Evolutionary conservation across 164 flowering plant genomes (phyloP), one percentile per base, ranked within the genome.

Genomic region (Macadamia tetraphylla): DNA sequence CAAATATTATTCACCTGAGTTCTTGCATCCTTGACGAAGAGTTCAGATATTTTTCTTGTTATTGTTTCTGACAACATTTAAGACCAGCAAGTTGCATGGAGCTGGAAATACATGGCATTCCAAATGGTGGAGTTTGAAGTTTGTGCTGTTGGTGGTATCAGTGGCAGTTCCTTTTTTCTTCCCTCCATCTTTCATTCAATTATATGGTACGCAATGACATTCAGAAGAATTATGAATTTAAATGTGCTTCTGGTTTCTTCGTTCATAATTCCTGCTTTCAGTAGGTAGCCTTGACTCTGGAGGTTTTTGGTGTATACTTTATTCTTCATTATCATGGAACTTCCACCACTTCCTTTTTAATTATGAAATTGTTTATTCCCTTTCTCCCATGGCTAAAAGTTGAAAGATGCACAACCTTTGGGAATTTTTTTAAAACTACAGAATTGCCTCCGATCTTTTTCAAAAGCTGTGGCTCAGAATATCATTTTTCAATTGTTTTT

Each of bases 91-190:
- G 74, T 65, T 91, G 30, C 59, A 77, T 64, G 85, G 87, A 70
- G 76, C 70, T 71, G 80, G 88, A 62, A 86, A 80, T 68, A 30
- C 65, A n/a, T 91, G 98, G 98, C 97, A 93, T 81, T 87, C 94
- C 31, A 77, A 86, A 57, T 83, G 87, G 88, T 93, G 98, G 98
- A 6, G 70, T 18, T 60, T 74, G 58, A 91, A 93, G 83, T 67
- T 72, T 62, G 11, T 84, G 67, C 66, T 88, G 9, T 76, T 87
- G 81, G 64, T 82, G 51, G 60, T 74, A n/a, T 83, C 86, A 12
- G 64, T 87, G 70, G 71, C 66, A 17, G 65, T 75, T 73, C 84
- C 97, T 31, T 84, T 93, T 75, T 82, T 89, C 69, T 56, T 83
- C 57, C 88, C 90, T 61, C 66, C 86, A 9, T 73, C 63, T 49